Evolutionary conservation across 2,329 filamentous ascomycete genomes (phyloP).

Genomic region (Sporothrix inflata): DNA sequence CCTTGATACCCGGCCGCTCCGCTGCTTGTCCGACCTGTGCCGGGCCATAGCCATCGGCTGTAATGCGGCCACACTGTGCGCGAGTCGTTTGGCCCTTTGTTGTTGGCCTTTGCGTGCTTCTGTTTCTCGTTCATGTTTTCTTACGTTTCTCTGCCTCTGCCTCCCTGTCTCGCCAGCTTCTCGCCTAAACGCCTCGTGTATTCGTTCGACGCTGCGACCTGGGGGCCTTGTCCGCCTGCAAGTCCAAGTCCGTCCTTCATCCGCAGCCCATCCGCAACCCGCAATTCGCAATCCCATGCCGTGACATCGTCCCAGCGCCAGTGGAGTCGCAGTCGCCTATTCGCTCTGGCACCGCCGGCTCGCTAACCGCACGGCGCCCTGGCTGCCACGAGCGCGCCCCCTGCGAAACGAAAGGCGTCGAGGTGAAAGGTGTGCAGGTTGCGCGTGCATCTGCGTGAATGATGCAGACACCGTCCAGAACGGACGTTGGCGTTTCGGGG

Average conservation of each 20-base stretch:
- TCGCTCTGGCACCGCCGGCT: background rate
- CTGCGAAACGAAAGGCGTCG: slow-evolving; percentile 3
- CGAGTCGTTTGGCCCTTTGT: background rate
- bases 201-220: background rate
- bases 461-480: slow-evolving; percentile 11
- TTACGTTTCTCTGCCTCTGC: background rate
- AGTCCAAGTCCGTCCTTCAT: background rate
- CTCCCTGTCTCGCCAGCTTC: background rate
- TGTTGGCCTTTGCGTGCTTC: background rate
- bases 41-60: slow-evolving; percentile 22
- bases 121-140: background rate
- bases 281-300: background rate
- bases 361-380: slow-evolving; percentile 10
- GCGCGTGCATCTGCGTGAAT: slow-evolving; percentile 11
- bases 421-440: background rate
- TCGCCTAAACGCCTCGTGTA: background rate
- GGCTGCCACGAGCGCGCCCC: slow-evolving; percentile 6
- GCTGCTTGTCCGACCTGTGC: slow-evolving; percentile 2
- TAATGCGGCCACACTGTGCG: slow-evolving; percentile 18
- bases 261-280: background rate
- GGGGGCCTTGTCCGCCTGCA: background rate
- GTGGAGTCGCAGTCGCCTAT: background rate
- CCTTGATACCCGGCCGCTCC: background rate
- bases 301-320: slow-evolving; percentile 16
- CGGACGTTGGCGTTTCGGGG: background rate